Evolutionary conservation across 1,139 yeast species (phyloP), one percentile per base, ranked within the genome.

Genomic region (Suhomyces chickasaworum): DNA sequence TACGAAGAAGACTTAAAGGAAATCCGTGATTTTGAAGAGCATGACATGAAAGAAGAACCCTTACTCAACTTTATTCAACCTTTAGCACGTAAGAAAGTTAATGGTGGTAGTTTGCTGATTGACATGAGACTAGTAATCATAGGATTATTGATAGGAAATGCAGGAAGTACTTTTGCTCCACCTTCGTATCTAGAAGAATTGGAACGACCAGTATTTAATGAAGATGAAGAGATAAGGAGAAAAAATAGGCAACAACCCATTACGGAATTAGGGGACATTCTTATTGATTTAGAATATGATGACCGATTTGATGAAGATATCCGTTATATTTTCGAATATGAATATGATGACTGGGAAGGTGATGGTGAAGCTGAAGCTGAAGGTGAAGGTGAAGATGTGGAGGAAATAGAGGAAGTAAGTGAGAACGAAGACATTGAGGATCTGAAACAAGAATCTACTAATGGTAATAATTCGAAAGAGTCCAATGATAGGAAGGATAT

Each of bases 291-390:
- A 47, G 86, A 80, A 48, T 81, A 83, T 34, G 83, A 81, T 47
- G 93, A 86, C 60, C 68, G 81, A 44, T 83, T 80, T 53, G 95
- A 86, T 58, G 90, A 84, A 53, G 93, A 86, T 61, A 78, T 86
- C 17, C 70, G 78, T 47, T 86, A 86, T 57, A 82, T 86, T 66
- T 85, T 85, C 61, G 89, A 84, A 45, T 74, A 75, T 55, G 89
- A 83, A 53, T 74, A 67, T 20, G 73, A 71, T 9, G 66, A 61
- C 4, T 65, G 60, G 27, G 70, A 69, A 64, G 66, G 58, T 8
- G 64, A 58, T 9, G n/a, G n/a, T n/a, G n/a, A n/a, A n/a, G n/a
- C n/a, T n/a, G n/a, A n/a, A n/a, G n/a, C n/a, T n/a, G n/a, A n/a
- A n/a, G n/a, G n/a, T n/a, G n/a, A n/a, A n/a, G n/a, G n/a, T n/a